A percentile compares a stretch with the other conserved stretches of the same genome.
These are phyloP conservation scores for Diaporthe australafricana DNA, from an alignment of 2,329 filamentous ascomycete genomes.

Conservation along the genomic window DNA sequence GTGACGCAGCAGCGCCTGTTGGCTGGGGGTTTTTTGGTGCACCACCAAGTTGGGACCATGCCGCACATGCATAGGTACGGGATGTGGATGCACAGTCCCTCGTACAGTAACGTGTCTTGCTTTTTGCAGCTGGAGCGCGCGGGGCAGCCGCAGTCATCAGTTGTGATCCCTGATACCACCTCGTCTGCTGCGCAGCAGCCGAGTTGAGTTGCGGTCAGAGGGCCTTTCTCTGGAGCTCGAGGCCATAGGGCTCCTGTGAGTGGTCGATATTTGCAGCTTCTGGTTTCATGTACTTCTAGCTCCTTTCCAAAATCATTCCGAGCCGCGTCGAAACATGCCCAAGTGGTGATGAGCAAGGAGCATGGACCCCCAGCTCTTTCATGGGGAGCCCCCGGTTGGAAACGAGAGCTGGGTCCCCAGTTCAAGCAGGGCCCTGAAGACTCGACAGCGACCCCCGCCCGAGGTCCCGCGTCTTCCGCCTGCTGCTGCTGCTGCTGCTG, in stretches of 20 bases:
- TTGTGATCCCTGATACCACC: constrained; percentile 8
- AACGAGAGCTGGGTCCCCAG: constrained; percentile 26
- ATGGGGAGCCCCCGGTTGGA: constrained; percentile 11
- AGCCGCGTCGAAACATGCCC: constrained; percentile 34
- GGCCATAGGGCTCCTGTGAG: constrained; percentile 11
- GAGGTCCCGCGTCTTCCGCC: constrained; percentile 26
- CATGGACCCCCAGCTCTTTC: constrained; percentile 21
- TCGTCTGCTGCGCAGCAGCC: constrained; percentile 5
- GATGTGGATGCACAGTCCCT: constrained; percentile 3
- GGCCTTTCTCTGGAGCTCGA: constrained; percentile 12
- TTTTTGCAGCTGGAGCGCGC: constrained; percentile 23
- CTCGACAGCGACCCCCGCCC: constrained; percentile 13
- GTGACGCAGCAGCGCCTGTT: constrained; percentile 3
- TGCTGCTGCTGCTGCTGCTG: neutral
- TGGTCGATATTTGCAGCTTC: constrained; percentile 14
- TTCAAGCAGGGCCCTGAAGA: constrained; percentile 20
- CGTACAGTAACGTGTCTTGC: constrained; percentile 10
- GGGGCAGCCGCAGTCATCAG: constrained; percentile 15
- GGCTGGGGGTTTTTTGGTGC: constrained; percentile 19
- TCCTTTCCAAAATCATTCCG: constrained; percentile 34
- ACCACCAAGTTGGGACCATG: constrained; percentile 20
- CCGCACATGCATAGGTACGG: neutral
- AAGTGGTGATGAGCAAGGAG: constrained; percentile 28
- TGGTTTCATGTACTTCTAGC: constrained; percentile 38
- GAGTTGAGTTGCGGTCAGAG: constrained; percentile 12